Base-by-base conservation (phyloP, 306 rosid species). In the Lathyrus oleraceus region DNA sequence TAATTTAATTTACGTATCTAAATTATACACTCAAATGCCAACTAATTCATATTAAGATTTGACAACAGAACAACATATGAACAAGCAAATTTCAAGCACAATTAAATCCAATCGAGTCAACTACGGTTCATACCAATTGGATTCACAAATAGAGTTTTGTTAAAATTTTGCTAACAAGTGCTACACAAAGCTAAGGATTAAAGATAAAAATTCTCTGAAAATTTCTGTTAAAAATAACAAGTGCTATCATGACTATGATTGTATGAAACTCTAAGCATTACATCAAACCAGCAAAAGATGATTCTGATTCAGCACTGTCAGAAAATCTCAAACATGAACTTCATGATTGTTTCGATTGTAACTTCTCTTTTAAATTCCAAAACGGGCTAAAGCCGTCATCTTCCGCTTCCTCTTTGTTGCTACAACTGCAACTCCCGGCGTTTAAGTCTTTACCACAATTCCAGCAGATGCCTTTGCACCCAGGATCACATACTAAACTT, bases 391-490 rank as follows among this genome's bases (percentile, higher is more conserved):
- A 74, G 63, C 63, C 49, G 48, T 79, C 78, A 51, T 76, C 85
- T 69, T 78, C 45, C 7, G 30, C 71, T 71, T 73, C 76, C 72
- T 79, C 72, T 21, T 83, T 45, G 23, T 5, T 30, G 81, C 84
- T 28, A 78, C 98, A 94, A 49, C 21, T 83, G 74, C 98, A 94
- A 72, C 45, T 86, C 67, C 82, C 76, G 0, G 72, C 78, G 83
- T 90, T 94, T 39, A 94, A 78, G 79, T 94, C 81, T 69, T 72
- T 63, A 51, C 98, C 97, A 73, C 98, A 94, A 63, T 75, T 81
- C 69, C 88, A 62, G 81, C 98, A 94, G 85, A 85, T 6, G 48
- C 40, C 63, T 57, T 57, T 57, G 63, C 97, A 94, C 39, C 73
- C 77, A 11, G 90, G 73, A 68, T 81, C 85, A 69, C 98, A 94